Base-by-base conservation (phyloP, 371 early-diverging fungal species). In the Actinomortierella wolfii region DNA sequence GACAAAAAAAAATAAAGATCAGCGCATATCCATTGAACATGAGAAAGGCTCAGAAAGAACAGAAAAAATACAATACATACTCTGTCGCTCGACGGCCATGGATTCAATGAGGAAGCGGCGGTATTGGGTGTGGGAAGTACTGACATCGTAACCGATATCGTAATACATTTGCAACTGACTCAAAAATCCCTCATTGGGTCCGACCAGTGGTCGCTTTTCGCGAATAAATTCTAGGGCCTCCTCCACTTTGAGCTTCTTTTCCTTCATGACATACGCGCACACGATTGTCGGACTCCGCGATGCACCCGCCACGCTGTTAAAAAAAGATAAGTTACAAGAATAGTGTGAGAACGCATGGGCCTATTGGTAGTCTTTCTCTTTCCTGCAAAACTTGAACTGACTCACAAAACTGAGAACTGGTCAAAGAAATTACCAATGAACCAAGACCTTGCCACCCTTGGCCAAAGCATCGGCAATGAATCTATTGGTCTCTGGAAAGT, bases 351-450 rank as follows among this genome's bases (percentile, higher is more conserved):
- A 45, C 29, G 50, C 9, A 59, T 23, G 53, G 23, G n/a, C n/a
- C n/a, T n/a, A n/a, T n/a, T n/a, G n/a, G n/a, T n/a, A n/a, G n/a
- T n/a, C n/a, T n/a, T n/a, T n/a, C n/a, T n/a, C n/a, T n/a, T n/a
- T n/a, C n/a, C n/a, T n/a, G n/a, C n/a, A n/a, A n/a, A n/a, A n/a
- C n/a, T n/a, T 29, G 23, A 8, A 47, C 8, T 21, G 20, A 8
- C 8, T 8, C 18, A 47, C 68, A 23, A n/a, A n/a, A n/a, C n/a
- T n/a, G n/a, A n/a, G n/a, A n/a, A n/a, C n/a, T n/a, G n/a, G n/a
- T n/a, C n/a, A n/a, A n/a, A n/a, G n/a, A n/a, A n/a, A n/a, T 70
- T 85, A 81, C 77, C 93, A 93, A 59, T 93, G 90, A 1, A 92
- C 84, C 26, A 92, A 78, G 20, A 90, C 83, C 13, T 76, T 77